A percentile compares a stretch with the other conserved stretches of the same genome.
Conservation (phyloP, 2,329 filamentous ascomycete species). For the Fonsecaea multimorphosa region DNA sequence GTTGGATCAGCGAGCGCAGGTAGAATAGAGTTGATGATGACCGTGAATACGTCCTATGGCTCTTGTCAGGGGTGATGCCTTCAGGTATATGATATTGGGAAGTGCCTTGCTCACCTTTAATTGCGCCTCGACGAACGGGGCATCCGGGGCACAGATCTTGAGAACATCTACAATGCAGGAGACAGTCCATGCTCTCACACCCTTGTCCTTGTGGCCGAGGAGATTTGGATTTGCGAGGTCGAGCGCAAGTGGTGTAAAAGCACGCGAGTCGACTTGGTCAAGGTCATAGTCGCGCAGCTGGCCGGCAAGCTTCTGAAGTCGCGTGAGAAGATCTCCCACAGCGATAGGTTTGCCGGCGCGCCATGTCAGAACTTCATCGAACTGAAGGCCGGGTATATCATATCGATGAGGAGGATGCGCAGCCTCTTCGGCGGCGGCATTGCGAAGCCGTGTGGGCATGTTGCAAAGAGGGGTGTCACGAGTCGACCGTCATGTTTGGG, state of each 20-base stretch:
- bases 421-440: conserved; percentile 28
- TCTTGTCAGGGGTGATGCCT: conserved; percentile 13
- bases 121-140: conserved; percentile 87
- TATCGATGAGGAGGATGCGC: conserved; percentile 31
- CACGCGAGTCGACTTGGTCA: conserved; percentile 80
- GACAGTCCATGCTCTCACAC: conserved; percentile 85
- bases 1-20: conserved; percentile 84
- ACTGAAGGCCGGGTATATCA: conserved; percentile 62
- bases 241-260: conserved; percentile 81
- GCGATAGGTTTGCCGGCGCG: conserved; percentile 87
- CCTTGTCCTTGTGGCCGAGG: conserved; percentile 88
- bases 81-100: not conserved
- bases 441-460: conserved; percentile 36
- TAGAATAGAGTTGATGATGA: conserved; percentile 82
- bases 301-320: conserved; percentile 78
- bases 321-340: conserved; percentile 78
- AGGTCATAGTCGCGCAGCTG: conserved; percentile 88
- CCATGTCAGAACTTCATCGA: conserved; percentile 88
- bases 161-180: conserved; percentile 93
- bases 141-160: conserved; percentile 89
- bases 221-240: conserved; percentile 83
- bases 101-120: conserved; percentile 72
- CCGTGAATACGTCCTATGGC: conserved; percentile 83
- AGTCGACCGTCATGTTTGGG: conserved; percentile 12
- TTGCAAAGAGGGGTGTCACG: conserved; percentile 22